These are phyloP conservation scores for Anthracocystis panici-leucophaei DNA, from an alignment of 1,284 basidiomycete genomes.

Conservation along the genomic window DNA sequence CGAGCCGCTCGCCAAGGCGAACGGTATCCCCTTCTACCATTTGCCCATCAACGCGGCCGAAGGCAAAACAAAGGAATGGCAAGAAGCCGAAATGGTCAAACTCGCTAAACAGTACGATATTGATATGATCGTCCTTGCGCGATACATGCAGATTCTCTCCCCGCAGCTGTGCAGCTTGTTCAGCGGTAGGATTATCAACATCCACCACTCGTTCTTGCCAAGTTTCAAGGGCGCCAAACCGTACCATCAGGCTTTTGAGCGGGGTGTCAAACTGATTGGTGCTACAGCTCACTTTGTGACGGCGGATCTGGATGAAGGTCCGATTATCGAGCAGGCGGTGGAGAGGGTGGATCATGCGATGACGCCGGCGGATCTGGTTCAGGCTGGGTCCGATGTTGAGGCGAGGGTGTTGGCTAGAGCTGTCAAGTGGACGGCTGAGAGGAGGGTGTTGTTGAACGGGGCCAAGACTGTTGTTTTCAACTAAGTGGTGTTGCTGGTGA, in stretches of 20 bases:
- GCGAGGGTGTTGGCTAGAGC: conserved; percentile 63
- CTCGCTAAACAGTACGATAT: conserved; percentile 63
- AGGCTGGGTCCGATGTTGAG: conserved; percentile 63
- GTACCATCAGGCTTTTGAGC: conserved; percentile 66
- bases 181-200: conserved; percentile 65
- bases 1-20: conserved; percentile 57
- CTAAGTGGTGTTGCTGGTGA: conserved; percentile 7
- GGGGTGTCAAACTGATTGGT: conserved; percentile 67
- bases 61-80: conserved; percentile 67
- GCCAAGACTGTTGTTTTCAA: conserved; percentile 67
- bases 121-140: conserved; percentile 66
- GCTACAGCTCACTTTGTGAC: conserved; percentile 68
- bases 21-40: conserved; percentile 68
- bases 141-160: conserved; percentile 67
- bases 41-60: conserved; percentile 60
- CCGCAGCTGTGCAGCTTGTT: conserved; percentile 59
- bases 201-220: conserved; percentile 68
- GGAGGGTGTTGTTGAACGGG: conserved; percentile 65
- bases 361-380: conserved; percentile 57
- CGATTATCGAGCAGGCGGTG: conserved; percentile 68
- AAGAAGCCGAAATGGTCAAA: conserved; percentile 64
- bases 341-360: conserved; percentile 63
- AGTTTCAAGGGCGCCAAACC: conserved; percentile 67
- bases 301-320: conserved; percentile 65
- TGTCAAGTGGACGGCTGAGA: conserved; percentile 65